Evolutionary conservation across 2,329 filamentous ascomycete species (phyloP).

Genomic region (Ceratocystis lukuohia): DNA sequence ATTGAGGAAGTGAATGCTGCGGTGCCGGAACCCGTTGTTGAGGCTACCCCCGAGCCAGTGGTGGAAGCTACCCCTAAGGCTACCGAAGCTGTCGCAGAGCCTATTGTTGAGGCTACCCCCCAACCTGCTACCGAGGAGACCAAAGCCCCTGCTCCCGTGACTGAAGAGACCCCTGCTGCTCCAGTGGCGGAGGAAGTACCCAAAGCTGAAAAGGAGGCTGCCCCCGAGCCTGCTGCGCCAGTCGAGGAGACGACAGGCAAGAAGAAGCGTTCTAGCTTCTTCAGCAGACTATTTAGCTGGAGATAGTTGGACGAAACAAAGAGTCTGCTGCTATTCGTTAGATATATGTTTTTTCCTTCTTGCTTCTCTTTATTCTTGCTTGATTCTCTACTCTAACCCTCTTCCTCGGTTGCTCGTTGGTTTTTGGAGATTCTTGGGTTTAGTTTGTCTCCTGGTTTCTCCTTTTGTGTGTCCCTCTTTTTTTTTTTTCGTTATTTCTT

Average conservation of each 20-base stretch:
- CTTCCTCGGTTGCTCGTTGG: constrained; percentile 8
- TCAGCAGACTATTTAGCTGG: constrained; percentile 18
- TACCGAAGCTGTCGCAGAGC: constrained; percentile 7
- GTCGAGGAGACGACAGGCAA: constrained; percentile 4
- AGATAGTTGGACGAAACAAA: constrained; percentile 10
- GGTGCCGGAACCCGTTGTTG: constrained; percentile 18
- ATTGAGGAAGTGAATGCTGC: constrained; percentile 16
- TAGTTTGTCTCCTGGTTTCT: constrained; percentile 10
- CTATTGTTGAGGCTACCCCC: constrained; percentile 18
- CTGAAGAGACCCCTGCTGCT: constrained; percentile 30
- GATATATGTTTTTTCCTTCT: constrained; percentile 9
- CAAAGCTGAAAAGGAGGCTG: constrained; percentile 10
- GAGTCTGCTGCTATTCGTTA: not conserved
- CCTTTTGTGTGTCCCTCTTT: constrained; percentile 3
- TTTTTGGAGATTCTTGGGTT: constrained; percentile 1
- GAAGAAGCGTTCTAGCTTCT: constrained; percentile 16
- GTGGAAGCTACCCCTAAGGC: constrained; percentile 17
- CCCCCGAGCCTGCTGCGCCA: not conserved
- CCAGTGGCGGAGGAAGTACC: constrained; percentile 12
- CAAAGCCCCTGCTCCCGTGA: constrained; percentile 24
- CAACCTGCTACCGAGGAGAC: constrained; percentile 15
- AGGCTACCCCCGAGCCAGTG: constrained; percentile 20
- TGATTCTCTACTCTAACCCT: constrained; percentile 1
- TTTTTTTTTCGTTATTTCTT: not conserved
- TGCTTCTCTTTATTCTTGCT: not conserved